These are phyloP conservation scores for Thozetella sp. DNA, from an alignment of 495 filamentous ascomycete genomes.

Conservation along the genomic window DNA sequence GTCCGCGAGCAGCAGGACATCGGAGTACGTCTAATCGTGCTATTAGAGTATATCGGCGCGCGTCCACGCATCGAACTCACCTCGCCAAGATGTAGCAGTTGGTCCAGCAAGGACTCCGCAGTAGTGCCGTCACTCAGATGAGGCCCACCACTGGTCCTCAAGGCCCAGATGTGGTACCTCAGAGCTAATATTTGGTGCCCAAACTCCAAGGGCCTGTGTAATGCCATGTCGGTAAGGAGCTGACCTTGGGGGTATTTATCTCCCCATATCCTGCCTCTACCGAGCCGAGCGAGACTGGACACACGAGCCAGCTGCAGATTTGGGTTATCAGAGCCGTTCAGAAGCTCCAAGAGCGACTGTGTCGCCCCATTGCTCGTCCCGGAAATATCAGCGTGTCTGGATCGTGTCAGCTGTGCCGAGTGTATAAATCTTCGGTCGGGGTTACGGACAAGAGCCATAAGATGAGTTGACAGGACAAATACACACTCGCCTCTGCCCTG, in stretches of 20 bases:
- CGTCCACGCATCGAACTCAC: too few relatives aligned
- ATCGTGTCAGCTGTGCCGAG: background rate
- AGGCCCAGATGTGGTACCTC: background rate
- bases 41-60: too few relatives aligned
- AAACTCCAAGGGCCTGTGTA: background rate
- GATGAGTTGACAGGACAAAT: background rate
- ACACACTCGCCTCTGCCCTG: background rate
- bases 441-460: background rate
- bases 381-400: background rate
- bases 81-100: background rate
- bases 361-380: background rate
- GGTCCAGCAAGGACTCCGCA: too few relatives aligned
- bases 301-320: background rate
- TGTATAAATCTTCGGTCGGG: too few relatives aligned
- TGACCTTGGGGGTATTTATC: background rate
- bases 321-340: background rate
- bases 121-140: too few relatives aligned
- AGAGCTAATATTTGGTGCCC: background rate
- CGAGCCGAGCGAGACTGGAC: background rate
- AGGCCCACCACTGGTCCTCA: too few relatives aligned
- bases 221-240: background rate
- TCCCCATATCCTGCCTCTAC: background rate
- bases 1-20: background rate
- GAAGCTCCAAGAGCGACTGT: background rate
- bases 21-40: background rate